Conservation (phyloP, 1,284 basidiomycete genomes). For the Tremellales sp. region DNA sequence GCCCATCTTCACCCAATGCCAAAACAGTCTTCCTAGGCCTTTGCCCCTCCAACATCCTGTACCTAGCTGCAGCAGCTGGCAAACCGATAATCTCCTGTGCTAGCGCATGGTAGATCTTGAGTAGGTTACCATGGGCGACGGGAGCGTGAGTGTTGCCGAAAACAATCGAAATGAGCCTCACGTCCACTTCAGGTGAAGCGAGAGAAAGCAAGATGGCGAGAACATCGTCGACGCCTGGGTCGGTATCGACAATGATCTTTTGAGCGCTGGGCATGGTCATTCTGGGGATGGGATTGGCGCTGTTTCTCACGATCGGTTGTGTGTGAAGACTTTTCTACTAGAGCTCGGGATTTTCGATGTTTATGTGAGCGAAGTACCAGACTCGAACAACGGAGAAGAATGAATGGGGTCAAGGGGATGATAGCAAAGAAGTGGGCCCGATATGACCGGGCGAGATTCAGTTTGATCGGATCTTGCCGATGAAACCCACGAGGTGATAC, state of each 20-base stretch:
- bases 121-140: slow-evolving; percentile 58
- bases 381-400: too few relatives aligned
- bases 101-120: slow-evolving; percentile 72
- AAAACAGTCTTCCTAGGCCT: slow-evolving; percentile 57
- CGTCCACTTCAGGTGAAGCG: slow-evolving; percentile 59
- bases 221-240: slow-evolving; percentile 78
- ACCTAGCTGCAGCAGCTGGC: slow-evolving; percentile 58
- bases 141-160: slow-evolving; percentile 71
- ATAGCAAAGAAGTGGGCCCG: too few relatives aligned
- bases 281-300: too few relatives aligned
- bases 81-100: slow-evolving; percentile 60
- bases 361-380: too few relatives aligned
- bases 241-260: slow-evolving; percentile 48
- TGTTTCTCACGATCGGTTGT: too few relatives aligned
- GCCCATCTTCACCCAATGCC: slow-evolving; percentile 63
- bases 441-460: too few relatives aligned
- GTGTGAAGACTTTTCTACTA: too few relatives aligned
- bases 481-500: background rate
- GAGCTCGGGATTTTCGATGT: too few relatives aligned
- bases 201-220: slow-evolving; percentile 54
- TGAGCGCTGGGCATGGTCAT: too few relatives aligned
- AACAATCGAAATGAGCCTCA: slow-evolving; percentile 63
- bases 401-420: too few relatives aligned
- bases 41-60: slow-evolving; percentile 58
- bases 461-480: background rate